Evolutionary conservation across 78 protist genomes (phyloP).

Genomic region (Dictyostelium intermedium): DNA sequence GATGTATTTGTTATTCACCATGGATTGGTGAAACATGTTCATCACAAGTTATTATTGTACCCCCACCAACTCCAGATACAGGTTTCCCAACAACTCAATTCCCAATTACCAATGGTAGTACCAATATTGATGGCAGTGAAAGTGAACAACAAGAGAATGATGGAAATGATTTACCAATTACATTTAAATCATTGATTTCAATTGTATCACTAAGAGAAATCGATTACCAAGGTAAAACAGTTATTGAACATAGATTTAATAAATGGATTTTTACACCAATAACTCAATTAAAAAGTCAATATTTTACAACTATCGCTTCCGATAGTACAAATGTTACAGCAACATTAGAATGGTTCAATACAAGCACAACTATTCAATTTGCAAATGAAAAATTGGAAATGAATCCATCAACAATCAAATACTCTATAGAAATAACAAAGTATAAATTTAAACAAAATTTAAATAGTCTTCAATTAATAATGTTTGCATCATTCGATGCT

Average conservation of each 20-base stretch:
- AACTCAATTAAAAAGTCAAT: neutral
- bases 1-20: neutral
- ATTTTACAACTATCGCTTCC: neutral
- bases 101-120: neutral
- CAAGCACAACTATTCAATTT: neutral
- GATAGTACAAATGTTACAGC: neutral
- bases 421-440: neutral
- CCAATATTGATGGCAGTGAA: neutral
- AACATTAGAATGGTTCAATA: neutral
- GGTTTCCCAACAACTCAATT: neutral
- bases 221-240: neutral
- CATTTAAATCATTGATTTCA: neutral
- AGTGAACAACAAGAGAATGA: neutral
- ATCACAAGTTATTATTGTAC: neutral
- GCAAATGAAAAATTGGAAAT: neutral
- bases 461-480: slow-evolving; percentile 20
- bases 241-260: neutral
- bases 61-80: neutral
- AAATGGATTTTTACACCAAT: neutral
- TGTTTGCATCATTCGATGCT: neutral
- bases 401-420: slow-evolving; percentile 40
- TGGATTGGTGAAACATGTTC: neutral
- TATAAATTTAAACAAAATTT: neutral
- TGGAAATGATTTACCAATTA: neutral
- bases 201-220: neutral